A percentile compares a stretch with the other conserved stretches of the same genome.
Evolutionary conservation across 1,139 yeast genomes (phyloP).

Genomic region (Meyerozyma athensensis): DNA sequence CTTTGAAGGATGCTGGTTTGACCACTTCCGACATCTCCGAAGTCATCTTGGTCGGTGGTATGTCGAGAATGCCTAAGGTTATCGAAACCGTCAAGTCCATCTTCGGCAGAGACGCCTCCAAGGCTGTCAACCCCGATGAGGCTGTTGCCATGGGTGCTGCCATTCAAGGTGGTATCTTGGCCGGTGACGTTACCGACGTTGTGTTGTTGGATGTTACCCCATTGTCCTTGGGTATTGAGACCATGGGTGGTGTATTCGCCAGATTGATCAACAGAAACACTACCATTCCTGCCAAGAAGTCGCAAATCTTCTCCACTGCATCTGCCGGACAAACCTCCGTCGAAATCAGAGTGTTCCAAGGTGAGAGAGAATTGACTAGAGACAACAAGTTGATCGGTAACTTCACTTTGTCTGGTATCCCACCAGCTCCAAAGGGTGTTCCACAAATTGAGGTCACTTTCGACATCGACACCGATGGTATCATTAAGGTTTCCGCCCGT

Average conservation of each 20-base stretch:
- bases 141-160: slow-evolving; percentile 99
- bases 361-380: slow-evolving; percentile 98
- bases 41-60: slow-evolving; percentile 98
- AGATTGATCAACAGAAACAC: slow-evolving; percentile 97
- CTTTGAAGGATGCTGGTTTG: slow-evolving; percentile 92
- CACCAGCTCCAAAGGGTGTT: slow-evolving; percentile 99
- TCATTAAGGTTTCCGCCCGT: slow-evolving; percentile 96
- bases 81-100: slow-evolving; percentile 89
- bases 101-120: slow-evolving; percentile 94
- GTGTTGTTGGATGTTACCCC: slow-evolving; percentile 95
- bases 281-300: slow-evolving; percentile 95
- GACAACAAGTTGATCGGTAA: slow-evolving; percentile 98
- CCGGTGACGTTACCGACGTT: slow-evolving; percentile 97
- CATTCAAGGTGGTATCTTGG: slow-evolving; percentile 97
- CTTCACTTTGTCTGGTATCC: slow-evolving; percentile 92
- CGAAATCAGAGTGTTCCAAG: slow-evolving; percentile 98
- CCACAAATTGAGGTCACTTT: slow-evolving; percentile 98
- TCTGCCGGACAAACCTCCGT: slow-evolving; percentile 99
- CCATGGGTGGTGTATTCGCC: slow-evolving; percentile 98
- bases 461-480: slow-evolving; percentile 98
- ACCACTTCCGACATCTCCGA: slow-evolving; percentile 84
- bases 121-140: slow-evolving; percentile 99
- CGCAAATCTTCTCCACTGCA: slow-evolving; percentile 97
- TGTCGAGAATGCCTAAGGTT: slow-evolving; percentile 99
- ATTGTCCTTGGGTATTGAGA: slow-evolving; percentile 95